Percentiles rank a stretch among this genome's conserved stretches.
These are phyloP conservation scores for Ophiostoma montium DNA, from an alignment of 2,329 filamentous ascomycete species.

Conservation along the genomic window DNA sequence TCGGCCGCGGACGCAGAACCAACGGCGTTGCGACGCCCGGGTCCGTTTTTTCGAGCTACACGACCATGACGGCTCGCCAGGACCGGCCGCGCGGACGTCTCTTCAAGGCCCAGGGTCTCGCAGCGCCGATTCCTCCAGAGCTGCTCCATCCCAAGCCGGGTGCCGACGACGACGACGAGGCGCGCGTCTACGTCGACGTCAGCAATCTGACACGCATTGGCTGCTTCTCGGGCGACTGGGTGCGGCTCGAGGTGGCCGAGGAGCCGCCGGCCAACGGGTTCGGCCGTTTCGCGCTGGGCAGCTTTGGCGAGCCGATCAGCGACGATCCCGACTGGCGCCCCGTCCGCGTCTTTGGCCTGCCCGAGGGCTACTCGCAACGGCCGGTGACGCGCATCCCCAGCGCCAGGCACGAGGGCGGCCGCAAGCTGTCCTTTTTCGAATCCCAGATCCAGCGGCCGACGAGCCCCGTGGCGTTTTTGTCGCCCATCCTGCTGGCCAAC, in stretches of 20 bases:
- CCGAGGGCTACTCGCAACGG: slow-evolving; percentile 54
- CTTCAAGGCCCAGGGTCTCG: slow-evolving; percentile 70
- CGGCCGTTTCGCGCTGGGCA: slow-evolving; percentile 52
- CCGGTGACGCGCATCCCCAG: slow-evolving; percentile 47
- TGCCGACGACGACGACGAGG: slow-evolving; percentile 69
- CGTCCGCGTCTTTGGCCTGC: slow-evolving; percentile 76
- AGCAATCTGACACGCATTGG: slow-evolving; percentile 75
- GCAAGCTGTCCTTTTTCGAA: slow-evolving; percentile 49
- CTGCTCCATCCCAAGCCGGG: slow-evolving; percentile 72
- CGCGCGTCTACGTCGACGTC: slow-evolving; percentile 82
- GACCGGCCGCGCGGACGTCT: slow-evolving; percentile 60
- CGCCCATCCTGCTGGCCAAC: slow-evolving; percentile 78
- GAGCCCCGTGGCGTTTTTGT: slow-evolving; percentile 56
- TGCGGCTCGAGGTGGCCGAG: slow-evolving; percentile 63
- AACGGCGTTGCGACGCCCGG: slow-evolving; percentile 72
- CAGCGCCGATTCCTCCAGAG: slow-evolving; percentile 58
- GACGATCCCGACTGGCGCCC: slow-evolving; percentile 61
- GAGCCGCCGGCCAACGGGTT: slow-evolving; percentile 57
- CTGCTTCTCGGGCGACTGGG: slow-evolving; percentile 97
- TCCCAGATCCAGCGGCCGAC: slow-evolving; percentile 49
- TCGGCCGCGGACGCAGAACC: slow-evolving; percentile 47
- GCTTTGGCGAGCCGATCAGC: slow-evolving; percentile 38
- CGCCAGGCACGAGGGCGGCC: slow-evolving; percentile 31
- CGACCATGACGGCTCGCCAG: slow-evolving; percentile 64
- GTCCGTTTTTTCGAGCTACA: slow-evolving; percentile 81